These are phyloP conservation scores for Cystobasidium sp. DNA, from an alignment of 1,284 basidiomycete species.

Conservation along the genomic window DNA sequence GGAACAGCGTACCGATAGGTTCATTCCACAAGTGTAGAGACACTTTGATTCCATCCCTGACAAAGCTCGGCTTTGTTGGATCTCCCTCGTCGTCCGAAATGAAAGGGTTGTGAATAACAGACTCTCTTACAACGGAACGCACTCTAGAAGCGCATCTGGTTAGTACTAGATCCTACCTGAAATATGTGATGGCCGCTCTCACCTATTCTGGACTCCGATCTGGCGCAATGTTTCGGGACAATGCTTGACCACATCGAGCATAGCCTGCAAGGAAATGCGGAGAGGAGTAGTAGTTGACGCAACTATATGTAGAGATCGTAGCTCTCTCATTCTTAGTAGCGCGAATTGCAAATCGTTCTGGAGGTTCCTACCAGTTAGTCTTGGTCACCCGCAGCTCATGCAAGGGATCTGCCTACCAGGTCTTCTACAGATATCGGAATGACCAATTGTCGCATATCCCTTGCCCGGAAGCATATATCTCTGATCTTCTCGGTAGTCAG, in stretches of 20 bases:
- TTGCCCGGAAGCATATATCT: conserved; percentile 21
- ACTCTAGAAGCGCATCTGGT: background rate
- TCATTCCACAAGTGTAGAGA: conserved; percentile 35
- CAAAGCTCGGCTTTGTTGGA: conserved; percentile 23
- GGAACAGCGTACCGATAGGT: conserved; percentile 12
- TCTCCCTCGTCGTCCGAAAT: conserved; percentile 10
- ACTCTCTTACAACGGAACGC: conserved; percentile 15
- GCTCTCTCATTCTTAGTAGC: background rate
- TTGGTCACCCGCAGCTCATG: no score
- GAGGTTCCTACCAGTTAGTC: background rate
- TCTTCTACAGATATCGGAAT: conserved; percentile 15
- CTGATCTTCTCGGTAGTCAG: conserved; percentile 10
- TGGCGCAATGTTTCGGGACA: conserved; percentile 20
- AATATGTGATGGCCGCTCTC: background rate
- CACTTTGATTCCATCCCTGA: conserved; percentile 35
- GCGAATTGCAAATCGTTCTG: conserved; percentile 38
- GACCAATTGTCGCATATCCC: conserved; percentile 24
- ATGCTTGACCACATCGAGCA: conserved; percentile 38
- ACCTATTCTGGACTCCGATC: conserved; percentile 36
- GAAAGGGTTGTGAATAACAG: background rate
- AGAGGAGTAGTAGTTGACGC: conserved; percentile 9
- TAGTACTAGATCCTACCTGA: background rate
- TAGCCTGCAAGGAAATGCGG: conserved; percentile 3
- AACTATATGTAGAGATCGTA: conserved; percentile 32
- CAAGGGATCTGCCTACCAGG: conserved; percentile 1